Base-by-base conservation (phyloP, 2,329 filamentous ascomycete species). In the Raffaelea arxii region DNA sequence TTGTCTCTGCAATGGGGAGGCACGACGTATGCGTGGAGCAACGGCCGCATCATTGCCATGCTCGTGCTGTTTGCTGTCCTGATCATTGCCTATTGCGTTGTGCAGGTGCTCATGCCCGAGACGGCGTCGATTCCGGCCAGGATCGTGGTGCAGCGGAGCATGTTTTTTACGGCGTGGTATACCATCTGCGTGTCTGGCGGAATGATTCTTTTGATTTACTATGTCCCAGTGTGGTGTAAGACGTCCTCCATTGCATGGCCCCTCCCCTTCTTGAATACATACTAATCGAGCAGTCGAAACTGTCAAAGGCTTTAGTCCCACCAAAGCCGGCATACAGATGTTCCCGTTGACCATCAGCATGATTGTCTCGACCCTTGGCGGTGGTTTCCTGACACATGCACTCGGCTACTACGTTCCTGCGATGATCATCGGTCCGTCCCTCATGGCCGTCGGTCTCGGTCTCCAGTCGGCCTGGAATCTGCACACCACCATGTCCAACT, bases 1-100 rank as follows among this genome's bases (percentile, higher is more conserved):
- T 64, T 80, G 5, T 75, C 74, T 9, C 62, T 80, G 30, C 70
- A 79, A 53, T 79, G 72, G 70, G 77, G 75, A 12, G 77, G 77
- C 9, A 62, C 68, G 30, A 58, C 68, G 24, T 71, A 73, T 46
- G 43, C 74, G 3, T 80, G 75, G 76, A 63, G 57, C 47, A 66
- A 64, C 59, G 59, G 66, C 12, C 63, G 59, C 22, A 64, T 77
- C 43, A 71, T 78, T 32, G 73, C 70, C 2, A 60, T 78, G 19
- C 70, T 79, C 46, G 63, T 70, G 9, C 69, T 71, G 4, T 68
- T 67, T n/a, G 72, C 57, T 2, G 57, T 65, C 19, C 66, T 77
- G 58, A 59, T 65, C 16, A 46, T 58, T 47, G 51, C 70, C 24
- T 82, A 81, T 50, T 52, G 71, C 35, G 65, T 56, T 43, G 59